Base-by-base conservation (phyloP, 1,139 yeast genomes). In the Torulaspora pretoriensis region DNA sequence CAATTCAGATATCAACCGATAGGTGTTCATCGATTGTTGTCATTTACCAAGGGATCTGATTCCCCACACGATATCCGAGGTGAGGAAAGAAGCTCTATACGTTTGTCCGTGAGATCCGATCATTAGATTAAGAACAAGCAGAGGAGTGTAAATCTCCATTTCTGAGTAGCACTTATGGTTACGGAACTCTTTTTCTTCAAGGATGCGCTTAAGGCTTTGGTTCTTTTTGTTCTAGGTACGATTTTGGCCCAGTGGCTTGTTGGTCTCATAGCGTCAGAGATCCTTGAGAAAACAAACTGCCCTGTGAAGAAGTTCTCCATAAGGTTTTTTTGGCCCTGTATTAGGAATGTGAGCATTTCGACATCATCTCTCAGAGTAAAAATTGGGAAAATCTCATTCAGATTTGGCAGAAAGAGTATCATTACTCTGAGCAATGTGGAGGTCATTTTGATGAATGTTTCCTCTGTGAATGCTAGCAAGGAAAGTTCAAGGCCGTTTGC, bases 301-400 rank as follows among this genome's bases (percentile, higher is more conserved):
- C 43, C 42, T 12, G 35, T 38, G 14, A 39, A 34, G 36, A 27
- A 27, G 8, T 43, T 45, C 31, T 51, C 54, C 9, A 49, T 50
- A 28, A 51, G 54, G 9, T 40, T 56, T 6, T 43, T 54, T n/a
- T 57, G 58, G 4, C 44, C 50, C n/a, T 50, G 56, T 8, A 43
- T 56, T 16, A 47, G 51, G 34, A 40, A 38, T 22, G 36, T 46
- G 8, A 37, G 24, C 4, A 19, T 51, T 10, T 25, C 39, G 12
- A 38, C 55, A 8, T 32, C 49, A 10, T 40, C 41, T 2, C 46
- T 52, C 19, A 35, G 43, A n/a, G 13, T 56, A 28, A 36, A 37
- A 12, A 47, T 56, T 2, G 47, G 48, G 7, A 54, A 42, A 35
- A 34, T 53, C 14, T 43, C 43, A 14, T 32, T 56, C 12, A 45